phyloP scores from a whole-genome alignment of 2,329 filamentous ascomycete genomes.

The Penicillium hesseltinei region DNA sequence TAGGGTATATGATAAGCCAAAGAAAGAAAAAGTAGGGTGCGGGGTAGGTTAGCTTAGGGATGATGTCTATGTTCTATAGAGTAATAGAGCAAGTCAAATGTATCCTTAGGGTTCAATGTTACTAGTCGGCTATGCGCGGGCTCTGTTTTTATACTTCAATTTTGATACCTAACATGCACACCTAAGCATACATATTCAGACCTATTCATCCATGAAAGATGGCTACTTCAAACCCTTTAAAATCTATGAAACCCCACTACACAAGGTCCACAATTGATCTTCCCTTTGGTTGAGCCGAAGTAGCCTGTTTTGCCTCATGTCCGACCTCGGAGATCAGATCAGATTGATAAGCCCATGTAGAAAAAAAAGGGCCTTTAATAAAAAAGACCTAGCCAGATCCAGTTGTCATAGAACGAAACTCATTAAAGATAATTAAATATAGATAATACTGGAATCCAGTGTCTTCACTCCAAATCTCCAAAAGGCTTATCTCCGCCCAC shows the following conservation, averaged over 20 bases:
- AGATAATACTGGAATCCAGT: not conserved
- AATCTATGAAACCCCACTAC: not conserved
- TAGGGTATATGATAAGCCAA: too few species aligned
- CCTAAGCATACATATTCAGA: not conserved
- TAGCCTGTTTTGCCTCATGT: conserved; percentile 6
- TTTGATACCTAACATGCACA: not conserved
- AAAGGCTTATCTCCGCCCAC: conserved; percentile 26
- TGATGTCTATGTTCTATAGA: too few species aligned
- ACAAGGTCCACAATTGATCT: not conserved
- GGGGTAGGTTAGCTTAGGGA: too few species aligned
- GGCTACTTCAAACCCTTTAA: not conserved
- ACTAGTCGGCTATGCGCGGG: not conserved
- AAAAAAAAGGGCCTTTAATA: not conserved
- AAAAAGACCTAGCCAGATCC: not conserved
- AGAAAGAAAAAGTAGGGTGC: too few species aligned
- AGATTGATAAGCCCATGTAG: conserved; percentile 27
- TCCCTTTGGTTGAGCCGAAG: not conserved
- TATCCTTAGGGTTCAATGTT: not conserved
- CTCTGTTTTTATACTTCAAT: not conserved
- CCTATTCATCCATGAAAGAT: not conserved
- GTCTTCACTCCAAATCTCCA: not conserved
- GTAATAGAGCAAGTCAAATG: not conserved
- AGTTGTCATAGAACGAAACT: conserved; percentile 3
- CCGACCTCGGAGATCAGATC: conserved; percentile 28
- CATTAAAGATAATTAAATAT: conserved; percentile 1